phyloP scores from a whole-genome alignment of 768 basidiomycete species.

The Hygrophorus pudorinus region DNA sequence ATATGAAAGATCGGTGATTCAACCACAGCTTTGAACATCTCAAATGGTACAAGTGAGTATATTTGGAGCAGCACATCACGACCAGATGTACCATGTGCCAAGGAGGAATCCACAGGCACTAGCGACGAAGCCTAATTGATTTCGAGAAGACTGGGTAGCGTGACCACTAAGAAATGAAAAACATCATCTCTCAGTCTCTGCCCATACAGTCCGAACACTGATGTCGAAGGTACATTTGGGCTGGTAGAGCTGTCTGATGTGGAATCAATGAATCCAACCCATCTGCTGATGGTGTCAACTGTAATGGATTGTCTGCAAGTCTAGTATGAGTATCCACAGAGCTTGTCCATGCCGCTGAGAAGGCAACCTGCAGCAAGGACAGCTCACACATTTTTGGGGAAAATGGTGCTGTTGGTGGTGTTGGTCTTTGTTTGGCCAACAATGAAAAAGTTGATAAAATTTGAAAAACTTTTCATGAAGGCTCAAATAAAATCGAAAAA shows the following conservation, averaged over 20 bases:
- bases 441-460: no score
- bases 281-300: constrained; percentile 62
- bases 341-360: constrained; percentile 80
- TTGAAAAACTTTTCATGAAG: no score
- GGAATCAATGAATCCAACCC: constrained; percentile 68
- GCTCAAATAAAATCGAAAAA: no score
- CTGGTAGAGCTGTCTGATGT: constrained; percentile 45
- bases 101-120: constrained; percentile 26
- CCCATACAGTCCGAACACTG: constrained; percentile 72
- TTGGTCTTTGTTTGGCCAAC: no score
- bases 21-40: constrained; percentile 75
- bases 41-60: constrained; percentile 77
- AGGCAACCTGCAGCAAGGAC: constrained; percentile 80
- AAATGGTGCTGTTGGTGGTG: constrained; percentile 56
- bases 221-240: constrained; percentile 38
- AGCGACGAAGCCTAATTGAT: constrained; percentile 25
- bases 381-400: constrained; percentile 71
- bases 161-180: constrained; percentile 67
- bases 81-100: constrained; percentile 33
- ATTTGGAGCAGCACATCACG: constrained; percentile 66
- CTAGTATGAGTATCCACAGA: constrained; percentile 71
- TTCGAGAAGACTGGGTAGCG: constrained; percentile 59
- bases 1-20: constrained; percentile 75
- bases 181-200: constrained; percentile 66
- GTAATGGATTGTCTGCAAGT: constrained; percentile 68